These are phyloP conservation scores for Fagus sylvatica DNA, from an alignment of 306 rosid species.

Conservation along the genomic window DNA sequence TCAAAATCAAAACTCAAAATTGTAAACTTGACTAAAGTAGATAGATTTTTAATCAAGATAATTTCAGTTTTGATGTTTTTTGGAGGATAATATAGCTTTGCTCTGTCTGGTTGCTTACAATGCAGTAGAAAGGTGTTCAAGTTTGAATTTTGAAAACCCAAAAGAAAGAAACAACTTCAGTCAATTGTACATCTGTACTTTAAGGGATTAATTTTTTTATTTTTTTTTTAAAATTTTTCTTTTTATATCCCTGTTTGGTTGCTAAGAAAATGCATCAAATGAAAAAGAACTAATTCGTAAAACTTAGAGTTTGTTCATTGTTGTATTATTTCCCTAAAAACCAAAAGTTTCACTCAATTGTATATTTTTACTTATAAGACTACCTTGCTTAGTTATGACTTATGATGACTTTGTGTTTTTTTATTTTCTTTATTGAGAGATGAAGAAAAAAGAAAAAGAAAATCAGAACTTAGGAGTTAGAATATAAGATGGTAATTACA, in stretches of 20 bases:
- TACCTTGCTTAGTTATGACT: background rate
- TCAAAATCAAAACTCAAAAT: constrained; percentile 19
- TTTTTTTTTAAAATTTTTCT: no score
- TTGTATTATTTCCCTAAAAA: background rate
- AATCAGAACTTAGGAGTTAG: background rate
- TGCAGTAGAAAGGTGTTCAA: background rate
- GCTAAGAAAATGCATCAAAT: background rate
- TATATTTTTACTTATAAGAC: background rate
- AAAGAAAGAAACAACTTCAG: background rate
- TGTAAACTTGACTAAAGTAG: constrained; percentile 17
- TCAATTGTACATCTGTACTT: background rate
- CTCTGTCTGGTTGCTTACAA: constrained; percentile 23
- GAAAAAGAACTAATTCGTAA: background rate
- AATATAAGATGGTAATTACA: background rate
- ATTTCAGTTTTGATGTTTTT: background rate
- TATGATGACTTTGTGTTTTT: background rate
- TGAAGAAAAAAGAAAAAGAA: background rate
- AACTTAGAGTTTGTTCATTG: constrained; percentile 4
- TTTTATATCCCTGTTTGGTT: background rate
- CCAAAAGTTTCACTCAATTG: background rate
- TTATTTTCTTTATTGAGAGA: no score
- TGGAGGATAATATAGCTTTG: background rate
- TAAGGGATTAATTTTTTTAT: background rate
- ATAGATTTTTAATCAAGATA: background rate
- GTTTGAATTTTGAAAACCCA: background rate